phyloP scores from a whole-genome alignment of 2,329 filamentous ascomycete genomes.

The Diaporthe batatas region DNA sequence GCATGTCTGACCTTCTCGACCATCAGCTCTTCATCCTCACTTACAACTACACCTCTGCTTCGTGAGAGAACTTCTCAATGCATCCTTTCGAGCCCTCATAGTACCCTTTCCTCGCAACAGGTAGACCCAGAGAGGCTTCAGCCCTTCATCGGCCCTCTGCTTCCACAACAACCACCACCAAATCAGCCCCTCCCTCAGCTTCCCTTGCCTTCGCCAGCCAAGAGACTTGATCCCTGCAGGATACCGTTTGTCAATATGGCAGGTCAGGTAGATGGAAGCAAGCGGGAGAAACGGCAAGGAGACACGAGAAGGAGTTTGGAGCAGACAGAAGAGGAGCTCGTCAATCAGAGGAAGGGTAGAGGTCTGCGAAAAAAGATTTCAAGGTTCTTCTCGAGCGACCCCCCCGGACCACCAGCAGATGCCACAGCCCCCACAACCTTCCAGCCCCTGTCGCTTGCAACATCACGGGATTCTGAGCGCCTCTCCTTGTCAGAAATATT shows the following conservation, averaged over 20 bases:
- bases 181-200: slow-evolving; percentile 21
- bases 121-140: slow-evolving; percentile 15
- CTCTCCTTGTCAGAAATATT: slow-evolving; percentile 39
- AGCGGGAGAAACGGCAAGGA: background rate
- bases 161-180: slow-evolving; percentile 32
- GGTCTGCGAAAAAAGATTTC: slow-evolving; percentile 40
- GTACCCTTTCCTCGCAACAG: background rate
- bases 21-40: slow-evolving; percentile 18
- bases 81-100: slow-evolving; percentile 19
- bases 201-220: slow-evolving; percentile 17
- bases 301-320: background rate
- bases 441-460: slow-evolving; percentile 35
- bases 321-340: background rate
- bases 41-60: slow-evolving; percentile 11
- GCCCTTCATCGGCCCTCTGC: slow-evolving; percentile 32
- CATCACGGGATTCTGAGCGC: slow-evolving; percentile 33
- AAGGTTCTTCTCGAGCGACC: slow-evolving; percentile 32
- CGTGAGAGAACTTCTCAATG: background rate
- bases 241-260: background rate
- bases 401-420: slow-evolving; percentile 6
- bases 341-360: slow-evolving; percentile 17
- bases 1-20: slow-evolving; percentile 12
- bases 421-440: slow-evolving; percentile 1
- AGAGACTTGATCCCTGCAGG: background rate
- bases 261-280: background rate